Evolutionary conservation across 352 stramenopile species (phyloP), one percentile per base, ranked within the genome.

Genomic region (Globisporangium cylindrosporum): DNA sequence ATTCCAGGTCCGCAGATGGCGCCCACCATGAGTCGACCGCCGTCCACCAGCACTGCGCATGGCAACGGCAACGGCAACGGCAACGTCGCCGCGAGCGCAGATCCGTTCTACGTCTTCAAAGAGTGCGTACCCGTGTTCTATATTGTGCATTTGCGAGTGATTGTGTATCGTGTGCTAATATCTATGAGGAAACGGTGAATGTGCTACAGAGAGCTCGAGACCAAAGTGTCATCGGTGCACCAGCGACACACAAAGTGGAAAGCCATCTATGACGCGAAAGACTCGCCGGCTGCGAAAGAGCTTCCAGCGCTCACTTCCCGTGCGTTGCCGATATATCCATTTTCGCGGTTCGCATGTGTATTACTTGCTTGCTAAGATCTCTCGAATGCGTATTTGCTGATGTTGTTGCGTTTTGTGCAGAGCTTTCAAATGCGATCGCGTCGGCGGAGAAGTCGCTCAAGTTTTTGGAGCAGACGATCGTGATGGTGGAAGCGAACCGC

Each of bases 21-120:
- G 58, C 58, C 58, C 8, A 64, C 58, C n/a, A 64, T 64, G 58
- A 64, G 58, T 32, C 58, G 58, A 27, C 58, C 58, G 18, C 58
- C 58, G 58, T 22, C 53, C 53, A 59, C 53, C 53, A 59, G 53
- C 53, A 6, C 53, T 59, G 34, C 38, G 58, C 55, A 20, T 14
- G 24, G 58, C n/a, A 62, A n/a, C 7, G 20, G 10, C 58, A 64
- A 27, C 18, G 38, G 36, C 38, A 64, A 64, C 24, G 58, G 38
- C 38, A 67, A 63, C 24, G 60, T 64, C 53, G 61, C 67, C 20
- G 83, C 86, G 29, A 89, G 80, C 67, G 84, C 77, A 29, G 86
- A 93, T 61, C 86, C 86, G 51, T 93, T 90, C 73, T 93, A 93
- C 71, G 86, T 93, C 10, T 93, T 92, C 67, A 93, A 92, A 72